Evolutionary conservation across 306 rosid species (phyloP), one percentile per base, ranked within the genome.

Genomic region (Mimosa bimucronata): DNA sequence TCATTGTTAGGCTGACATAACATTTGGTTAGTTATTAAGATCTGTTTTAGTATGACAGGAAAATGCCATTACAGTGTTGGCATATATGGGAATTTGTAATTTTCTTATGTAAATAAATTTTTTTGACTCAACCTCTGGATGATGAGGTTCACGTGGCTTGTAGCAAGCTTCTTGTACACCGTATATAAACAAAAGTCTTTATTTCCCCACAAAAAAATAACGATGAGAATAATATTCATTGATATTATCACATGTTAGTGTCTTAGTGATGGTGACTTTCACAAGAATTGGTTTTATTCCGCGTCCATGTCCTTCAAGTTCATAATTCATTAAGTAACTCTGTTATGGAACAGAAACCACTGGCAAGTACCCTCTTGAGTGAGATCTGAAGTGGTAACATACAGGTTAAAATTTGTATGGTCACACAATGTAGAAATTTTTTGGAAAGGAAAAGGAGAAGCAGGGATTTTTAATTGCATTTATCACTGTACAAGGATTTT

Each of bases 81-180:
- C 78, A 75, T 61, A 73, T 79, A 66, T 90, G 89, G 77, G 86
- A 74, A 81, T 75, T 62, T 86, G 81, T 79, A 74, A 71, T 84
- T 69, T 78, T 75, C 77, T 60, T n/a, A 10, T 85, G 91, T 87
- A 86, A 78, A 89, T 88, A 84, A 82, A 80, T 30, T 5, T 38
- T 74, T 79, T 81, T 73, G 58, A 26, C 53, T 46, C 74, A 21
- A 60, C 80, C 71, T 79, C 67, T 78, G 83, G 79, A 77, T 73
- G 79, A 77, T 65, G 67, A 68, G 78, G 46, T 55, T 68, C 21
- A 9, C 31, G 70, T 34, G 70, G 65, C 52, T 66, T 26, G 66
- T 74, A 41, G 45, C 73, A 71, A 38, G 12, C 38, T 34, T 67
- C 14, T 40, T 42, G 23, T 46, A 53, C 65, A 48, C 79, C 60